phyloP scores from a whole-genome alignment of 805 yeast species.

The Saccharomycopsis babjevae region DNA sequence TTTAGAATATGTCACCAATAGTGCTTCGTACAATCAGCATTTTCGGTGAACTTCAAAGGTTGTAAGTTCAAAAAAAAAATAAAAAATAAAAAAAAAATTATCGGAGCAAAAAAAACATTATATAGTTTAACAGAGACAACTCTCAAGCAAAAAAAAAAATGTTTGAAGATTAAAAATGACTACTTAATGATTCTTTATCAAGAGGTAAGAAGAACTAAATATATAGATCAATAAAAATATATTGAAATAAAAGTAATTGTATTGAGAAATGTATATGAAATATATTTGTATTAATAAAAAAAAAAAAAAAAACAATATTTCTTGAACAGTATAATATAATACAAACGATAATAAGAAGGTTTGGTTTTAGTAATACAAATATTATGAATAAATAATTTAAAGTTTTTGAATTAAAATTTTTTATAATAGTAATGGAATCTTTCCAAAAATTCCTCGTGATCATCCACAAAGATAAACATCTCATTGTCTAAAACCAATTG shows the following conservation, averaged over 20 bases:
- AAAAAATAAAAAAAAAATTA: too few species aligned
- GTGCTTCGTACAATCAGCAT: too few species aligned
- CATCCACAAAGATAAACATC: slow-evolving; percentile 14
- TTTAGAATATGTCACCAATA: too few species aligned
- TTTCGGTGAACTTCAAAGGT: too few species aligned
- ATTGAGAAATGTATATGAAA: not conserved
- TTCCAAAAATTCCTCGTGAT: slow-evolving; percentile 16
- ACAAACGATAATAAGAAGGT: not conserved
- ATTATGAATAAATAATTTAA: not conserved
- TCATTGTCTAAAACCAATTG: slow-evolving; percentile 7
- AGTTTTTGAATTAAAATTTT: slow-evolving; percentile 10
- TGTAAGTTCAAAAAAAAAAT: too few species aligned
- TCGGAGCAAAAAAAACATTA: too few species aligned
- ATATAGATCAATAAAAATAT: too few species aligned
- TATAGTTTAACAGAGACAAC: too few species aligned
- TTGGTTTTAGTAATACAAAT: not conserved
- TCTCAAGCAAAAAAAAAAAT: too few species aligned
- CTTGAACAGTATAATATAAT: not conserved
- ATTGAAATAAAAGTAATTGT: not conserved
- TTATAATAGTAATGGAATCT: slow-evolving; percentile 16
- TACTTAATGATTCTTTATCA: too few species aligned
- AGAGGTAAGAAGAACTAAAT: too few species aligned
- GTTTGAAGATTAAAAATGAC: too few species aligned
- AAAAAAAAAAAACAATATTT: not conserved
- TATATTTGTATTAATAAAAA: not conserved